phyloP scores from a whole-genome alignment of 345 rosid species.

The Toxicodendron radicans region DNA sequence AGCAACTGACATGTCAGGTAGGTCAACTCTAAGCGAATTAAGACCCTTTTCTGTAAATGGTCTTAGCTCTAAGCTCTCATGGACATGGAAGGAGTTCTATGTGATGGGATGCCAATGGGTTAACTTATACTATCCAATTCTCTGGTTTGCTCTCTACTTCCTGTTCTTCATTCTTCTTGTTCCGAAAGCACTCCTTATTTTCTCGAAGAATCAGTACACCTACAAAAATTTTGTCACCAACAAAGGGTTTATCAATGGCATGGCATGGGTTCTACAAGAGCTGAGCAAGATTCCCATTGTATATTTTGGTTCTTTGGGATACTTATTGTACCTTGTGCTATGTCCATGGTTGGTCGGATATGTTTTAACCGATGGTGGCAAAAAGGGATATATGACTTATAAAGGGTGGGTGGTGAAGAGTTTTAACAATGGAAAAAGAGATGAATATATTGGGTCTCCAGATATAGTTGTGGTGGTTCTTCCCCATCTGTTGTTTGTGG shows the following conservation, averaged over 20 bases:
- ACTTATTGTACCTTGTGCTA: conserved; percentile 59
- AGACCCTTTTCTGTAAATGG: conserved; percentile 85
- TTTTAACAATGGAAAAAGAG: conserved; percentile 30
- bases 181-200: conserved; percentile 53
- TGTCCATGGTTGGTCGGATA: conserved; percentile 80
- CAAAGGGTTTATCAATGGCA: conserved; percentile 47
- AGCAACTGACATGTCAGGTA: conserved; percentile 57
- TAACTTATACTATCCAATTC: conserved; percentile 62
- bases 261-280: conserved; percentile 69
- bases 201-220: conserved; percentile 55
- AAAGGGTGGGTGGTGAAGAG: conserved; percentile 77
- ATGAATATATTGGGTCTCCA: conserved; percentile 64
- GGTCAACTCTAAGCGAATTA: conserved; percentile 54
- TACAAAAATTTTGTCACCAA: conserved; percentile 44
- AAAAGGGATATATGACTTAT: conserved; percentile 74
- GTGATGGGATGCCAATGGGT: conserved; percentile 93
- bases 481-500: conserved; percentile 72
- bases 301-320: conserved; percentile 68
- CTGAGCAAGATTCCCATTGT: conserved; percentile 60
- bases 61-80: conserved; percentile 50
- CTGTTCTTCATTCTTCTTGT: conserved; percentile 49
- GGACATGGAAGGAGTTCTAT: conserved; percentile 93
- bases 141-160: conserved; percentile 54
- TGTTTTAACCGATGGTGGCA: conserved; percentile 55
- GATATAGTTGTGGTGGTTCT: conserved; percentile 84